A percentile compares a stretch with the other conserved stretches of the same genome.
Conservation (phyloP, 768 basidiomycete species). For the Ramaria sp. region DNA sequence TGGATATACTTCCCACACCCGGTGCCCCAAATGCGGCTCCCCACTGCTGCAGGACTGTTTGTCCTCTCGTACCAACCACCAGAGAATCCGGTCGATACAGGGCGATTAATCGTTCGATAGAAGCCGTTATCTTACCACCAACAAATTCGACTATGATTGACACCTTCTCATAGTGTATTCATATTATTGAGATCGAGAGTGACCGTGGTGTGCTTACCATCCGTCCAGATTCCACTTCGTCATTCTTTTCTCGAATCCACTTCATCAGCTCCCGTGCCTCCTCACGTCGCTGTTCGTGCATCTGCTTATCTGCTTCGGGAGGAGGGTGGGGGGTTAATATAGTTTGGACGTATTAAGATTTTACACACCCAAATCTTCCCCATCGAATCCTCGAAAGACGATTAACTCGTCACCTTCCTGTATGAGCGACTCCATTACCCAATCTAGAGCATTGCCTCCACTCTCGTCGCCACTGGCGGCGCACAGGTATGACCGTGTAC, state of each 20-base stretch:
- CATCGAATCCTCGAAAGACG: conserved; percentile 82
- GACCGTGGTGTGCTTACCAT: conserved; percentile 36
- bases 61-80: conserved; percentile 84
- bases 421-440: conserved; percentile 77
- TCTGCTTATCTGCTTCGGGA: conserved; percentile 47
- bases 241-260: conserved; percentile 68
- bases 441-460: conserved; percentile 81
- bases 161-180: conserved; percentile 32
- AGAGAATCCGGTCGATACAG: conserved; percentile 87
- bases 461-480: conserved; percentile 85
- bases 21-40: conserved; percentile 39
- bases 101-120: conserved; percentile 85
- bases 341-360: background rate
- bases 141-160: conserved; percentile 92
- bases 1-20: conserved; percentile 53
- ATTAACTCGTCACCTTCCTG: conserved; percentile 91
- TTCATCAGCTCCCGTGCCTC: conserved; percentile 80
- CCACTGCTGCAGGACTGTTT: conserved; percentile 42
- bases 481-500: conserved; percentile 83
- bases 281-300: conserved; percentile 62
- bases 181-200: background rate
- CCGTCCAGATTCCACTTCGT: conserved; percentile 66
- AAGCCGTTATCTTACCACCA: conserved; percentile 80
- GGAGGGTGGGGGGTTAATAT: background rate
- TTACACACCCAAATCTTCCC: conserved; percentile 66